These are phyloP conservation scores for Phytophthora pini DNA, from an alignment of 352 stramenopile genomes.

Conservation along the genomic window DNA sequence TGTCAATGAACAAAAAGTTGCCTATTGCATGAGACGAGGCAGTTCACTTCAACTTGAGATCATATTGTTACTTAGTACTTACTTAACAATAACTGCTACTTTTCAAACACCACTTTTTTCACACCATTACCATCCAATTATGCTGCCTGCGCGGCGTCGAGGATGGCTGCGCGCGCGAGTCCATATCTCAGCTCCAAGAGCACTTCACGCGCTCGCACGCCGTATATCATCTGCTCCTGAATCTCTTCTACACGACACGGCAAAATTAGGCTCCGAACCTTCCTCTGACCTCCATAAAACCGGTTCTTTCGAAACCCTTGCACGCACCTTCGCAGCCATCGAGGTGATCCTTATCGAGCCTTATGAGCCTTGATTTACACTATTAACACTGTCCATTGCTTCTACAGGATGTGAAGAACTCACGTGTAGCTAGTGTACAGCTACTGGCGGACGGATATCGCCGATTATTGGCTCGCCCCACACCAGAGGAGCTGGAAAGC, in stretches of 20 bases:
- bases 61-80: constrained; percentile 8
- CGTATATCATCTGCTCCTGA: constrained; percentile 2
- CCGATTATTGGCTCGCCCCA: constrained; percentile 41
- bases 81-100: not conserved
- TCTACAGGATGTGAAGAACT: constrained; percentile 55
- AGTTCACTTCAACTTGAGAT: constrained; percentile 12
- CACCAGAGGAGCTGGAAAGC: constrained; percentile 43
- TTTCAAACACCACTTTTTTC: too few relatives aligned
- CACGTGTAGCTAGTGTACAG: constrained; percentile 56
- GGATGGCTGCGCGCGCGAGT: constrained; percentile 10
- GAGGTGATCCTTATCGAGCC: constrained; percentile 40
- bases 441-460: constrained; percentile 57
- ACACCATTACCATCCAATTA: not conserved
- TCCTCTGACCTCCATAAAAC: constrained; percentile 6
- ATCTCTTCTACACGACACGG: constrained; percentile 9
- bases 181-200: not conserved
- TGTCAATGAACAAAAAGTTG: not conserved
- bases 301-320: constrained; percentile 51
- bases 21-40: constrained; percentile 13
- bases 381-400: constrained; percentile 1
- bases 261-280: not conserved
- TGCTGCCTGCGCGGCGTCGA: constrained; percentile 10
- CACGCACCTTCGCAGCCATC: constrained; percentile 56
- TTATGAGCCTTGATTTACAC: not conserved
- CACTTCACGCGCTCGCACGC: not conserved